Evolutionary conservation across 75 land plant species (phyloP), one percentile per base, ranked within the genome.

Genomic region (Picea glauca): DNA sequence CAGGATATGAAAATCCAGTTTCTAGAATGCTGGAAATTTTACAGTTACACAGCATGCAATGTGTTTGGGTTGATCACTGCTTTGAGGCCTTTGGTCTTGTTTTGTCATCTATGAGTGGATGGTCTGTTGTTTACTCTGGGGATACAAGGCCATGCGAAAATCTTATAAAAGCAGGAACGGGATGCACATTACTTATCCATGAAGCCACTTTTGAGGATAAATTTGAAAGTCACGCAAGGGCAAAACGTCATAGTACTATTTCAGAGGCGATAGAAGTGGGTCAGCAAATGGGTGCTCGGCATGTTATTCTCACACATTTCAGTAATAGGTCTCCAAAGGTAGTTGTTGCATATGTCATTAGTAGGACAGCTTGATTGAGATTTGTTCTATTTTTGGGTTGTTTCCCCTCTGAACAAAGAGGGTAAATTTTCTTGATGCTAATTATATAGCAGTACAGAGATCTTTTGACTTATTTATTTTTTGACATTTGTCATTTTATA

Each of bases 171-270:
- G 84, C 84, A 58, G 83, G 84, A 20, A 59, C 23, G 32, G 84
- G 84, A 13, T 83, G 84, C 84, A 80, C 84, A 56, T 62, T 83
- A 54, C 84, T 83, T 6, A 83, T 83, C 31, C 84, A 83, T 46
- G 84, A 83, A 60, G 84, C 84, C 21, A 83, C 84, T 12, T 83
- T 83, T 80, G 84, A 83, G 77, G 84, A 81, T 40, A 50, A 35
- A 4, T 61, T 80, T 40, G 77, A 12, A 17, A 59, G 80, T 72
- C 84, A 83, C 26, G 84, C 84, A 30, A 65, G 32, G 77, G 40
- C 23, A 31, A 83, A 83, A 60, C 56, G 83, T 20, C 82, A 83
- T 56, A 72, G 84, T 74, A 83, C 84, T 33, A 63, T 83, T 23
- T 35, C 77, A n/a, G 83, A 83, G 46, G 84, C 84, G 14, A 58